Base-by-base conservation (phyloP, 176 grass and related monocot species). In the Lolium rigidum region DNA sequence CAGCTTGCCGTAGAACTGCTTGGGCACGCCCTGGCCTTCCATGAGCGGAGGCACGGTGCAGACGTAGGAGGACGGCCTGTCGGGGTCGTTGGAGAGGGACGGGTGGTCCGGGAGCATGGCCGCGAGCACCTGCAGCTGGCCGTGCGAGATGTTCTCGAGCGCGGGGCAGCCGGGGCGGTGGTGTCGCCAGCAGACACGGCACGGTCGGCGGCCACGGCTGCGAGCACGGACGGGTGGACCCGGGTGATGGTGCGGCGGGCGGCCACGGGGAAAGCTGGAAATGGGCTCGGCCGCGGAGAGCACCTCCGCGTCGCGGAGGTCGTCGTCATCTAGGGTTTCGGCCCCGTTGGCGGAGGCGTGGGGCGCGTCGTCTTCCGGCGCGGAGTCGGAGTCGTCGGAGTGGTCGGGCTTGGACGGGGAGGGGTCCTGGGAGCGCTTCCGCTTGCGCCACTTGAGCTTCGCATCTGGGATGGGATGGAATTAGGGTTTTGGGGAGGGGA, bases 121-220 rank as follows among this genome's bases (percentile, higher is more conserved):
- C 8, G 97, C 94, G 12, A 91, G 22, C 18, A 93, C 89, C 88
- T 99, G 97, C 41, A 94, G 87, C 74, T 99, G 97, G 22, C 97
- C 97, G 25, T 99, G 85, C 14, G 97, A 97, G 61, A 99, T 92
- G 89, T 97, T 99, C 89, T 99, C 97, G 16, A 99, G 75, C 54
- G 82, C 81, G 7, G 89, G 89, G 4, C 13, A 12, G 55, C 77
- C 8, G 82, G 43, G 9, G 79, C 14, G 63, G 78, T 47, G 9
- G 58, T 70, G 51, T 64, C 56, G 12, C 31, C 86, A 65, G 79
- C 55, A 17, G 61, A 52, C 26, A 10, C 67, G 51, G 84, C 81
- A 5, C 85, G 94, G 63, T 94, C 97, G 2, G 94, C 97, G 25
- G 94, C 92, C 47, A 94, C 44, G 56, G 91, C 10, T 0, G 92